Evolutionary conservation across 352 stramenopile genomes (phyloP), one percentile per base, ranked within the genome.

Genomic region (Plasmopara muralis): DNA sequence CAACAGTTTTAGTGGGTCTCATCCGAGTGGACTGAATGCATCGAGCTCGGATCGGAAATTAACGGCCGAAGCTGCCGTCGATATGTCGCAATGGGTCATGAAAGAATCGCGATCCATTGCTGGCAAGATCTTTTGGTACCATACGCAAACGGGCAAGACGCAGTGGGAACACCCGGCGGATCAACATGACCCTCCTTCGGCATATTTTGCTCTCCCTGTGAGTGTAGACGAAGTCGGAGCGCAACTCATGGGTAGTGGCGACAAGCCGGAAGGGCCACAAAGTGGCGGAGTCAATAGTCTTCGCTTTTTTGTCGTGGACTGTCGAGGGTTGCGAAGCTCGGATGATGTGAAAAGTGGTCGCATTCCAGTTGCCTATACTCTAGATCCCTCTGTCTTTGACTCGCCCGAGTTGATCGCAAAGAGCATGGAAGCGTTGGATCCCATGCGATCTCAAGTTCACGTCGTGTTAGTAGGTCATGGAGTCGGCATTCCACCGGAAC

Each of bases 61-160:
- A 0, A 66, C 56, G 2, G 57, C 62, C 3, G 66, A 72, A 54
- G 53, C 60, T 14, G 66, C 64, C 8, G 76, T 89, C 18, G 79
- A 89, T 68, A 89, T 89, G 79, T 84, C 74, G 10, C 66, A 89
- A 49, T 89, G 79, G 79, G 72, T 85, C 33, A 82, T 79, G 61
- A 84, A 83, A 34, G 76, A 89, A 41, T 89, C 79, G 33, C 68
- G 68, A 13, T 87, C 76, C 30, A 78, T 85, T 20, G 73, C 76
- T 0, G 79, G 79, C 7, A 89, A 89, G 41, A 70, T 84, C 34
- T 89, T 89, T 37, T 89, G 79, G 79, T 87, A 89, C 35, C 73
- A 89, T 46, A 82, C 64, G 9, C 64, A 77, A n/a, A 85, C 74
- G 0, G 79, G 79, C 0, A 84, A 83, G 30, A 87, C 79, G 0